Conservation (phyloP, 345 rosid species). For the Gossypium sturtianum region DNA sequence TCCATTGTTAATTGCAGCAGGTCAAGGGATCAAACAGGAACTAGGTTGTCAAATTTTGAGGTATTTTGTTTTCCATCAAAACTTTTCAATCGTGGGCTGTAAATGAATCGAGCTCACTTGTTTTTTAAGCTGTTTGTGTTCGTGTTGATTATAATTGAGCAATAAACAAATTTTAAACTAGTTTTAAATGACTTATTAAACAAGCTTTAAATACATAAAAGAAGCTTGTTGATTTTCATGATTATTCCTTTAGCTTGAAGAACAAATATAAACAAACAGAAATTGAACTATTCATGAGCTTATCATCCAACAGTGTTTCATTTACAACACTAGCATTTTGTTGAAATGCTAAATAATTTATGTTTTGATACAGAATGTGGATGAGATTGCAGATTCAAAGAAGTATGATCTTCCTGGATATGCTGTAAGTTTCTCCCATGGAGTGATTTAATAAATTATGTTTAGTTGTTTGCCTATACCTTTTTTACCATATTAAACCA, state of each 20-base stretch:
- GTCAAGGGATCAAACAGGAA: slow-evolving; percentile 20
- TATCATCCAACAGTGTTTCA: neutral
- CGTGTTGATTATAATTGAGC: neutral
- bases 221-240: neutral
- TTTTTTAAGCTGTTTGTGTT: neutral
- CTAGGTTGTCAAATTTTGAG: slow-evolving; percentile 27
- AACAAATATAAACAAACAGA: neutral
- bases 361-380: slow-evolving; percentile 26
- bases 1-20: slow-evolving; percentile 20
- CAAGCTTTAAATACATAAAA: neutral
- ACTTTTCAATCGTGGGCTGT: neutral
- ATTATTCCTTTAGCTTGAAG: neutral
- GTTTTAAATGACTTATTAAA: no score
- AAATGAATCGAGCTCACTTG: neutral
- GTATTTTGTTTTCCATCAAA: slow-evolving; percentile 6
- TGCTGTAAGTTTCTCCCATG: slow-evolving; percentile 41
- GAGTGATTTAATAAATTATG: neutral
- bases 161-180: no score
- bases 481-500: neutral
- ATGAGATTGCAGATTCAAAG: slow-evolving; percentile 28
- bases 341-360: neutral
- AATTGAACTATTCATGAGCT: neutral
- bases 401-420: slow-evolving; percentile 57
- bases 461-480: neutral
- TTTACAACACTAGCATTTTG: neutral